Percentiles rank a stretch among this genome's conserved stretches.
Evolutionary conservation across 2,329 filamentous ascomycete genomes (phyloP).

Genomic region (Xylariales sp.): DNA sequence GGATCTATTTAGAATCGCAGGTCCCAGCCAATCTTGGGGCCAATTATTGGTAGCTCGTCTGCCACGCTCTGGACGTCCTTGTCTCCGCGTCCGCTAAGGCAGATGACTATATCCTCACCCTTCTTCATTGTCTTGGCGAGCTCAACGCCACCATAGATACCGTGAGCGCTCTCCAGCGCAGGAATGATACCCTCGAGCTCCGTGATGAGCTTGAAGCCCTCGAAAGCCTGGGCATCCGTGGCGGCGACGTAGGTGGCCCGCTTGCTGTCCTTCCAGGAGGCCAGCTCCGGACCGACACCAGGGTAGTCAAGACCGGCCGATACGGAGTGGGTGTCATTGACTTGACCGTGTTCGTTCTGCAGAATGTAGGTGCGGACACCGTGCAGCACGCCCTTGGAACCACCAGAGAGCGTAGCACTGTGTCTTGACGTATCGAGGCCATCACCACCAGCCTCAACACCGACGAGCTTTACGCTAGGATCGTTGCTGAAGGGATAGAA

Average conservation of each 20-base stretch:
- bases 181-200: conserved; percentile 96
- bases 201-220: conserved; percentile 78
- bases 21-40: conserved; percentile 80
- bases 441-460: conserved; percentile 93
- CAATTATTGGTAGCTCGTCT: conserved; percentile 83
- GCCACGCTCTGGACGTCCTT: conserved; percentile 99
- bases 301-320: conserved; percentile 97
- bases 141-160: conserved; percentile 83
- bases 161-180: conserved; percentile 89
- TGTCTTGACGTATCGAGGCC: conserved; percentile 82
- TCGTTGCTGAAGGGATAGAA: conserved; percentile 95
- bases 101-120: conserved; percentile 88
- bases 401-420: conserved; percentile 81
- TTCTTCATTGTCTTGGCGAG: conserved; percentile 89
- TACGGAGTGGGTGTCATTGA: conserved; percentile 91
- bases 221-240: conserved; percentile 86
- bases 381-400: conserved; percentile 88
- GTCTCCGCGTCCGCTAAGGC: conserved; percentile 87
- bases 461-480: conserved; percentile 77
- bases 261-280: conserved; percentile 85
- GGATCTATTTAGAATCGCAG: conserved; percentile 58
- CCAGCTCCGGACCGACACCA: conserved; percentile 89
- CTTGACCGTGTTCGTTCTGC: conserved; percentile 89
- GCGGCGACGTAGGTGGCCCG: conserved; percentile 87
- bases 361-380: conserved; percentile 94